Percentiles rank a stretch among this genome's conserved stretches.
Conservation (phyloP, 2,329 filamentous ascomycete genomes). For the Fusarium duplospermum region DNA sequence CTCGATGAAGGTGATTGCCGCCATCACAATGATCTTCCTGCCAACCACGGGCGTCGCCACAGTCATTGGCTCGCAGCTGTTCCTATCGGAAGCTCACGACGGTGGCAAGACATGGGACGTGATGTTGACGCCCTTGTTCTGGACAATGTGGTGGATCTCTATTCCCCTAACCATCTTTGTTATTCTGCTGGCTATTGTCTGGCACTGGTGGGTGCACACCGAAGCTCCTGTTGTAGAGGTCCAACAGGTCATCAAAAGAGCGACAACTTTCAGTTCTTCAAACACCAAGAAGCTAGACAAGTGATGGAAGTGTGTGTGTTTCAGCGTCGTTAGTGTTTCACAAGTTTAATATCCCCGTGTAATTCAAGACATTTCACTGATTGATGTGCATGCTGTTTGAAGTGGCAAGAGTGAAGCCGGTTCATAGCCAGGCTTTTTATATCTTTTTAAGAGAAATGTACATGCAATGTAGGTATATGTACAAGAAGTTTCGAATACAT, state of each 20-base stretch:
- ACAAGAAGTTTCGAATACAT: conserved; percentile 12
- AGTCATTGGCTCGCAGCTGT: conserved; percentile 45
- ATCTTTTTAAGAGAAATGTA: conserved; percentile 10
- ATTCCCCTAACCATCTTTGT: conserved; percentile 45
- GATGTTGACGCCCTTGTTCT: conserved; percentile 44
- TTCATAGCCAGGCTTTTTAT: neutral
- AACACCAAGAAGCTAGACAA: conserved; percentile 17
- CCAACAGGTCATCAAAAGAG: conserved; percentile 34
- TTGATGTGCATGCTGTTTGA: neutral
- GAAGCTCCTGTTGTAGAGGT: conserved; percentile 38
- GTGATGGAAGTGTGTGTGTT: neutral
- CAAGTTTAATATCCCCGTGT: neutral
- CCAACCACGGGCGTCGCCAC: conserved; percentile 52
- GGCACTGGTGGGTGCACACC: conserved; percentile 46
- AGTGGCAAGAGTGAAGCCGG: neutral
- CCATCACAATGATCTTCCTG: conserved; percentile 53
- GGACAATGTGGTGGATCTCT: conserved; percentile 46
- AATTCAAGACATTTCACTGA: neutral
- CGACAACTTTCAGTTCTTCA: conserved; percentile 34
- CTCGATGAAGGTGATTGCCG: conserved; percentile 53
- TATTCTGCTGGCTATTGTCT: conserved; percentile 39
- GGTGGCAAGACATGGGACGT: conserved; percentile 40
- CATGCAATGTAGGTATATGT: conserved; percentile 21
- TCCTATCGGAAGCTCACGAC: conserved; percentile 33
- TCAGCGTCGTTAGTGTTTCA: neutral